phyloP scores from a whole-genome alignment of 2,329 filamentous ascomycete species.

The Trichoderma aggressivum region DNA sequence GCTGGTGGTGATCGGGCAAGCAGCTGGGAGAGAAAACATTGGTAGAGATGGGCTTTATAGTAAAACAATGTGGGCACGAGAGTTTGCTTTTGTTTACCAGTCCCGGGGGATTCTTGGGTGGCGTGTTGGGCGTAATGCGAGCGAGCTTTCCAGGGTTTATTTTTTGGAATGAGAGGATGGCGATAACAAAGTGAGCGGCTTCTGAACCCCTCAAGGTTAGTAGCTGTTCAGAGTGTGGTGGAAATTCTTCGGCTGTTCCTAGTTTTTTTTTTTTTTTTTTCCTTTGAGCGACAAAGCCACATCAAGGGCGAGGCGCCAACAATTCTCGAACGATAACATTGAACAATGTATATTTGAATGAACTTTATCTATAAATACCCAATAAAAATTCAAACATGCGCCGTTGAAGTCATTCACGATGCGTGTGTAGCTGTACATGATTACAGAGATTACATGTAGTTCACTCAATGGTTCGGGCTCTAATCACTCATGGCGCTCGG shows the following conservation, averaged over 20 bases:
- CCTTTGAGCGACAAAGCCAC: not conserved
- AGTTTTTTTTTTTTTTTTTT: not conserved
- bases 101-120: not conserved
- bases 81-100: not conserved
- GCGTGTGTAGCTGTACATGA: not conserved
- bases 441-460: not conserved
- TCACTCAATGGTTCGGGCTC: not conserved
- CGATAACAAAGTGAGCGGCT: constrained; percentile 21
- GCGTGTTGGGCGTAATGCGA: constrained; percentile 13
- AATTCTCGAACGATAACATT: not conserved
- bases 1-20: constrained; percentile 36
- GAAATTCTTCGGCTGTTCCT: constrained; percentile 22
- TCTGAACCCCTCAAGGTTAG: constrained; percentile 24
- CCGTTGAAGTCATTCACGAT: not conserved
- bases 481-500: not conserved
- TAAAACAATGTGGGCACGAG: constrained; percentile 5
- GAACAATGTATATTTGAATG: not conserved
- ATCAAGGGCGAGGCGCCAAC: not conserved
- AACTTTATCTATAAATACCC: not conserved
- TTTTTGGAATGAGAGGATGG: constrained; percentile 16
- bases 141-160: not conserved
- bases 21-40: constrained; percentile 37
- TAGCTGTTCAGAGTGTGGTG: constrained; percentile 17
- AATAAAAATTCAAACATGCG: not conserved
- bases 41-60: constrained; percentile 26